Evolutionary conservation across 371 early-diverging fungal genomes (phyloP), one percentile per base, ranked within the genome.

Genomic region (Rhizopus delemar): DNA sequence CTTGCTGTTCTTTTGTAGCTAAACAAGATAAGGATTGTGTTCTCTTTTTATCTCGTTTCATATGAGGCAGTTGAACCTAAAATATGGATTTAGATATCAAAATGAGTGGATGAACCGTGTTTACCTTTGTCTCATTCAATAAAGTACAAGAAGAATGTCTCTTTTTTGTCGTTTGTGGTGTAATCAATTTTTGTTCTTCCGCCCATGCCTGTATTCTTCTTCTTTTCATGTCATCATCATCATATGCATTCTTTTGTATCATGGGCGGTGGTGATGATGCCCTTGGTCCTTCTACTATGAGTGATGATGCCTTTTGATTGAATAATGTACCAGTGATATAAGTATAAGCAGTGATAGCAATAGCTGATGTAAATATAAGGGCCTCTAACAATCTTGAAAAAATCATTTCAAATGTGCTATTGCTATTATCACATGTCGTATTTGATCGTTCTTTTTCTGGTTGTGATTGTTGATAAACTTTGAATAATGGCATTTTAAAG

Each of bases 311-410:
- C 22, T 22, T 22, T 22, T 22, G 48, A 29, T 39, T 39, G 36
- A 67, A 50, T 22, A 77, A 39, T 16, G 63, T 57, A 16, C 78
- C 78, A 6, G 67, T 73, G 34, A 70, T 56, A 56, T 77, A 77
- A 49, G 65, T 70, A 38, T 72, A 72, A 3, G 73, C 70, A 11
- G 78, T 74, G 46, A 77, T 72, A 11, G 70, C 73, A 46, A 77
- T 70, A 41, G 78, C 78, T 8, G 74, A 77, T 2, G 78, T 77
- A 46, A 77, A 77, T 33, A 77, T 70, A n/a, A 77, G 51, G 13
- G 62, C 69, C 63, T 77, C 78, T n/a, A 74, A 51, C 31, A 76
- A 41, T 54, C 65, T 67, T 31, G 69, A 59, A 51, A 76, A 66
- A 11, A 75, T 39, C 13, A 63, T 50, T 57, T 75, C 72, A 59